phyloP scores from a whole-genome alignment of 2,329 filamentous ascomycete genomes.

The Cladophialophora psammophila region DNA sequence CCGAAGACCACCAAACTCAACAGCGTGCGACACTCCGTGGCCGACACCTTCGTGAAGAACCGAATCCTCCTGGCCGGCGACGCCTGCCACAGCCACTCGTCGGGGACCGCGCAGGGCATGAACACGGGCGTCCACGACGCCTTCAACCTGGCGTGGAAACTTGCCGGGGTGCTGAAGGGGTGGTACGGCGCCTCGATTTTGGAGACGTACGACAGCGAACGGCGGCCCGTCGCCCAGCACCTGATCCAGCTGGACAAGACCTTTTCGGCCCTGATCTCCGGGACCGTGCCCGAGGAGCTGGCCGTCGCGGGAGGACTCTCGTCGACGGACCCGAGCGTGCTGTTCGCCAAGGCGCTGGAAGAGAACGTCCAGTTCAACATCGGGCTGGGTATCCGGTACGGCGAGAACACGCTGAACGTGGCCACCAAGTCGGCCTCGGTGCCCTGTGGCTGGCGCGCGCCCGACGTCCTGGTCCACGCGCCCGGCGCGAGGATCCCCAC shows the following conservation, averaged over 20 bases:
- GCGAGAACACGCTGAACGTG: slow-evolving; percentile 6
- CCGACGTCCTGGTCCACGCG: slow-evolving; percentile 3
- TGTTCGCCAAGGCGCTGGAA: neutral
- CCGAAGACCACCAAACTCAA: neutral
- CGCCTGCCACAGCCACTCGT: slow-evolving; percentile 14
- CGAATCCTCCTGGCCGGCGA: slow-evolving; percentile 8
- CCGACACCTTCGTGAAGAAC: slow-evolving; percentile 8
- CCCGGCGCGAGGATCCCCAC: slow-evolving; percentile 3
- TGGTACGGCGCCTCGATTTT: slow-evolving; percentile 4
- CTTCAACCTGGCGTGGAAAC: slow-evolving; percentile 9
- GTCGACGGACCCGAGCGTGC: neutral
- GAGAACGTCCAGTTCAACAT: slow-evolving; percentile 5
- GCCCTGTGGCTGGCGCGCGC: neutral
- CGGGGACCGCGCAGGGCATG: slow-evolving; percentile 9
- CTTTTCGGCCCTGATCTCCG: slow-evolving; percentile 3
- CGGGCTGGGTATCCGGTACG: slow-evolving; percentile 1
- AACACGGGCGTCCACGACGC: slow-evolving; percentile 10
- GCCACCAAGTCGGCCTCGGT: neutral
- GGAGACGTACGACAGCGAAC: slow-evolving; percentile 7
- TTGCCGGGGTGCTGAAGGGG: slow-evolving; percentile 8
- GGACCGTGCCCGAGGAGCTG: neutral
- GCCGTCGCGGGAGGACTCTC: neutral
- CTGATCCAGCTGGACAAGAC: slow-evolving; percentile 6
- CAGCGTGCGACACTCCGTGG: slow-evolving; percentile 7
- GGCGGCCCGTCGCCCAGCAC: slow-evolving; percentile 9